Evolutionary conservation across 2,329 filamentous ascomycete genomes (phyloP).

Genomic region (Paraconiothyrium brasiliense): DNA sequence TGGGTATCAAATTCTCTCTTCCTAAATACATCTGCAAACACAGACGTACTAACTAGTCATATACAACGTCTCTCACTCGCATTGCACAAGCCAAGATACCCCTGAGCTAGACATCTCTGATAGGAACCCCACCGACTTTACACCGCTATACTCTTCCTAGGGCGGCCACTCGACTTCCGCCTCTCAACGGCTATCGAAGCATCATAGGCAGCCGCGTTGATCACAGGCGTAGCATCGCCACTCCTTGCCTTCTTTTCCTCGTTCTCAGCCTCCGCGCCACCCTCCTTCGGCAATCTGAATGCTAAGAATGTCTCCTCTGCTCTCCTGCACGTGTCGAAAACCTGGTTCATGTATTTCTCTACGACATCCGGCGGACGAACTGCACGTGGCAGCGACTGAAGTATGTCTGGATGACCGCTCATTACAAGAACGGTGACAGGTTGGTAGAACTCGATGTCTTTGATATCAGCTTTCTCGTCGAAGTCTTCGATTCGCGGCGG

Average conservation of each 20-base stretch:
- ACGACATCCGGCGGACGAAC: slow-evolving; percentile 58
- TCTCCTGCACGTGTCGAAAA: slow-evolving; percentile 65
- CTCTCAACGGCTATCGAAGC: slow-evolving; percentile 9
- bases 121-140: background rate
- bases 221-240: slow-evolving; percentile 32
- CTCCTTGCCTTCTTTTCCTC: slow-evolving; percentile 28
- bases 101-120: background rate
- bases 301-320: slow-evolving; percentile 66
- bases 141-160: slow-evolving; percentile 36
- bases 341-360: slow-evolving; percentile 50
- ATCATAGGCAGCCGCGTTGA: slow-evolving; percentile 32
- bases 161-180: slow-evolving; percentile 33
- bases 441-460: slow-evolving; percentile 66
- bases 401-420: slow-evolving; percentile 60
- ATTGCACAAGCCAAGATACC: background rate
- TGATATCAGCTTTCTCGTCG: slow-evolving; percentile 57
- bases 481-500: slow-evolving; percentile 48
- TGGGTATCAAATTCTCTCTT: slow-evolving; percentile 9
- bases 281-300: slow-evolving; percentile 61
- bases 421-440: slow-evolving; percentile 73
- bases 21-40: background rate
- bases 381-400: slow-evolving; percentile 65
- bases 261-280: slow-evolving; percentile 37
- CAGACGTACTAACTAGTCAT: background rate
- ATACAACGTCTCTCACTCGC: background rate